phyloP scores from a whole-genome alignment of 495 filamentous ascomycete species.

The Xylaria longipes region DNA sequence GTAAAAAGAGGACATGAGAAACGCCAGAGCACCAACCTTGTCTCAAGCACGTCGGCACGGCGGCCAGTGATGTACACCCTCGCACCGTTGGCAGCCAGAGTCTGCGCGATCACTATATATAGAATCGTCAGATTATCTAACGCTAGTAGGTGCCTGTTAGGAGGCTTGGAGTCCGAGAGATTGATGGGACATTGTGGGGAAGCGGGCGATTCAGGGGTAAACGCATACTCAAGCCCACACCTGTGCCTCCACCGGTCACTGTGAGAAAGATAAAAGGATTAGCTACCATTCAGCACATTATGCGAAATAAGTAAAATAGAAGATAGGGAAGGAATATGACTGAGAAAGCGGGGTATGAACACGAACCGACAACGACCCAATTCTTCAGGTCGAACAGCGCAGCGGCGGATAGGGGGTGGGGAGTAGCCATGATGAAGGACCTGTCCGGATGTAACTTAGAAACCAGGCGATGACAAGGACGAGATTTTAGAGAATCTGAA shows the following conservation, averaged over 20 bases:
- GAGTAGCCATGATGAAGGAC: slow-evolving; percentile 28
- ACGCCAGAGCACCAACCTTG: slow-evolving; percentile 26
- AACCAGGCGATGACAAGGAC: background rate
- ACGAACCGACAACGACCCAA: slow-evolving; percentile 39
- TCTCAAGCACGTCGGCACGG: slow-evolving; percentile 62
- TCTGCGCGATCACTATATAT: slow-evolving; percentile 72
- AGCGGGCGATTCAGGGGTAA: slow-evolving; percentile 1
- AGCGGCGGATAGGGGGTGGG: slow-evolving; percentile 39
- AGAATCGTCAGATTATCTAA: background rate
- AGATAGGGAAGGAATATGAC: background rate
- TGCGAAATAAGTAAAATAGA: background rate
- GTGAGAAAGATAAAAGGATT: background rate
- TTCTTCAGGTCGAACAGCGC: slow-evolving; percentile 36
- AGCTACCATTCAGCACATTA: background rate
- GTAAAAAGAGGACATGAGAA: background rate
- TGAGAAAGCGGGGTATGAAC: background rate
- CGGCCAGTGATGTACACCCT: slow-evolving; percentile 85
- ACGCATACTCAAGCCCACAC: slow-evolving; percentile 60
- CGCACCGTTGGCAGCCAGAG: slow-evolving; percentile 78
- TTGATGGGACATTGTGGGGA: background rate
- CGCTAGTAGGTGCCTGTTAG: background rate
- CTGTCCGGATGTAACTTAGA: background rate
- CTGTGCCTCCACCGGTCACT: slow-evolving; percentile 64
- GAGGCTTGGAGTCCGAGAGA: background rate
- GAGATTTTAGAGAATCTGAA: background rate